These are phyloP conservation scores for Yarrowia alimentaria DNA, from an alignment of 805 yeast species.

Conservation along the genomic window DNA sequence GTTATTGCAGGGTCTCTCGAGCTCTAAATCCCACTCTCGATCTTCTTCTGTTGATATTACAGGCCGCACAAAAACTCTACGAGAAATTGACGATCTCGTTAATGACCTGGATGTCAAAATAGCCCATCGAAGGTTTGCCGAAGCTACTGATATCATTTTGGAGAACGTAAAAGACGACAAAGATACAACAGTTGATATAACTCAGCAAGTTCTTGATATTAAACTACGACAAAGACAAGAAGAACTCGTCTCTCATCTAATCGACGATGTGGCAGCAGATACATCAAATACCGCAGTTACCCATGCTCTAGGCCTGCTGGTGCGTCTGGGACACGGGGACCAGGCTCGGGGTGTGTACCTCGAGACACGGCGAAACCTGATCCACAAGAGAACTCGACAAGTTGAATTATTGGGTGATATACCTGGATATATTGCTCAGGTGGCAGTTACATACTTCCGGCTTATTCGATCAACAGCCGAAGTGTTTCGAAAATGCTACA, in stretches of 20 bases:
- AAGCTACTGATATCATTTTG: slow-evolving; percentile 42
- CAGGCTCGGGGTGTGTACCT: slow-evolving; percentile 52
- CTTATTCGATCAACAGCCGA: slow-evolving; percentile 56
- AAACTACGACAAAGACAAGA: slow-evolving; percentile 35
- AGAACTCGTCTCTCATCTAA: slow-evolving; percentile 39
- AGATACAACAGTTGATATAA: slow-evolving; percentile 29
- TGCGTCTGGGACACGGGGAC: slow-evolving; percentile 46
- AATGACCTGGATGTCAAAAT: slow-evolving; percentile 69
- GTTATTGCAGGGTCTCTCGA: slow-evolving; percentile 21
- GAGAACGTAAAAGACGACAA: slow-evolving; percentile 31
- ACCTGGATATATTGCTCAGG: slow-evolving; percentile 54
- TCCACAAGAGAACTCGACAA: slow-evolving; percentile 49
- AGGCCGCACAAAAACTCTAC: slow-evolving; percentile 45
- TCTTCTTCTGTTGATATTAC: slow-evolving; percentile 52
- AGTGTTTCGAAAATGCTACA: slow-evolving; percentile 46
- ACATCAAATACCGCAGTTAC: slow-evolving; percentile 35
- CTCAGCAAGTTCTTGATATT: slow-evolving; percentile 31
- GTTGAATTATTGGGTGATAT: slow-evolving; percentile 58
- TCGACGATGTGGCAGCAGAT: slow-evolving; percentile 40
- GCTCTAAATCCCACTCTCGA: slow-evolving; percentile 47
- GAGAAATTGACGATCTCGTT: slow-evolving; percentile 56
- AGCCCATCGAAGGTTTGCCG: slow-evolving; percentile 56
- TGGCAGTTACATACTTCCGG: slow-evolving; percentile 62
- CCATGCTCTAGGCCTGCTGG: slow-evolving; percentile 41
- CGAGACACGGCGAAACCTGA: slow-evolving; percentile 48